Evolutionary conservation across 495 filamentous ascomycete genomes (phyloP).

Genomic region (Neurospora cerealis): DNA sequence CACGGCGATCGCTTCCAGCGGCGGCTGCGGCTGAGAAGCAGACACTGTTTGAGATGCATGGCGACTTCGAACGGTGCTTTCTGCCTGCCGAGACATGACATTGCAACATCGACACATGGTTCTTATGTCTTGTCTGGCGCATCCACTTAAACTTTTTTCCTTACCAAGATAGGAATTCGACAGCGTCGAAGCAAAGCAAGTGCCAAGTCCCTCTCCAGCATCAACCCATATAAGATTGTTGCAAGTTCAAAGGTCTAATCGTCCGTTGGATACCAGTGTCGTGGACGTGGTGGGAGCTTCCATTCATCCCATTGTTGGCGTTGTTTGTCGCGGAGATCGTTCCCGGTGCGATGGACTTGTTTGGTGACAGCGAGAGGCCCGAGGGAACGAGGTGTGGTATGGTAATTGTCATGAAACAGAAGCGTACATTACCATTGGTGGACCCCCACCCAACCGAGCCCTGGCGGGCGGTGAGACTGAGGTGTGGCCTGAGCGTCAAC

Average conservation of each 20-base stretch:
- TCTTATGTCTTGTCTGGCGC: neutral
- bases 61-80: neutral
- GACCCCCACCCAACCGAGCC: neutral
- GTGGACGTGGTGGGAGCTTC: neutral
- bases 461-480: neutral
- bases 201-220: neutral
- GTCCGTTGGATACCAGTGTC: neutral
- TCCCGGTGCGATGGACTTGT: neutral
- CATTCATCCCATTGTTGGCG: neutral
- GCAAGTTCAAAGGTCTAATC: neutral
- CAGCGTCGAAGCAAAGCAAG: neutral
- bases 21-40: neutral
- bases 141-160: neutral
- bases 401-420: neutral
- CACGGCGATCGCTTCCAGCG: neutral
- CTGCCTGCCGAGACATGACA: neutral
- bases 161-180: neutral
- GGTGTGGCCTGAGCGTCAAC: neutral
- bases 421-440: neutral
- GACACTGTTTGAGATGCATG: neutral
- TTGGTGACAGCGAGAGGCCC: neutral
- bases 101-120: neutral
- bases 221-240: neutral
- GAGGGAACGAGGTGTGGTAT: neutral
- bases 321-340: neutral